Evolutionary conservation across 495 filamentous ascomycete genomes (phyloP).

Genomic region (Penicillium egyptiacum): DNA sequence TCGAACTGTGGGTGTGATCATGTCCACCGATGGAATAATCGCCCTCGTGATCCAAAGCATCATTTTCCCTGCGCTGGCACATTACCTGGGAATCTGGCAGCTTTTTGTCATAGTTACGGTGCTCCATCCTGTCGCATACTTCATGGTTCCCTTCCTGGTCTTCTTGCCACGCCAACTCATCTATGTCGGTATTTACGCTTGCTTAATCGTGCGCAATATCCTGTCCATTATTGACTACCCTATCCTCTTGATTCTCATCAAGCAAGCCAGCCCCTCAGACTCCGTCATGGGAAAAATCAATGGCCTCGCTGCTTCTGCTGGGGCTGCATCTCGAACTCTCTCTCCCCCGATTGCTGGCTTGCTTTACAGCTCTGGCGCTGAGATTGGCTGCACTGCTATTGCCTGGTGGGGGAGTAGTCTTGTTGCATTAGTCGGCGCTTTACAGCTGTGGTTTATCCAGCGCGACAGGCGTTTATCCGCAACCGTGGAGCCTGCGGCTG

Average conservation of each 20-base stretch:
- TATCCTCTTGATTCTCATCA: constrained; percentile 77
- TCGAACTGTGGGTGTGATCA: constrained; percentile 71
- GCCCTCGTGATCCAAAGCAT: constrained; percentile 76
- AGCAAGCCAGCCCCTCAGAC: constrained; percentile 71
- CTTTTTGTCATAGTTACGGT: constrained; percentile 72
- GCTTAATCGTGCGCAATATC: constrained; percentile 68
- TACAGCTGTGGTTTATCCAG: constrained; percentile 67
- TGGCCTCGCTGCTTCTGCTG: constrained; percentile 75
- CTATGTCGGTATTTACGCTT: constrained; percentile 71
- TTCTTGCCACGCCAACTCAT: constrained; percentile 58
- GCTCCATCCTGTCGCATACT: constrained; percentile 72
- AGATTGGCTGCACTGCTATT: constrained; percentile 67
- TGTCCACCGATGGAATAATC: constrained; percentile 77
- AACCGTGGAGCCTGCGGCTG: constrained; percentile 35
- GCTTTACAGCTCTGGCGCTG: constrained; percentile 66
- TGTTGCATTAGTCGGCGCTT: constrained; percentile 66
- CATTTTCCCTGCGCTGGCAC: constrained; percentile 69
- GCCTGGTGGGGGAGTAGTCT: constrained; percentile 76
- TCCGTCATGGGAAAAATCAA: constrained; percentile 75
- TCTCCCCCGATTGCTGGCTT: constrained; percentile 75
- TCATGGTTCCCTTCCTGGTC: constrained; percentile 69
- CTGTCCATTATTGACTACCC: constrained; percentile 77
- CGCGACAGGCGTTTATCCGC: constrained; percentile 46
- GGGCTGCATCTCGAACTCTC: constrained; percentile 72
- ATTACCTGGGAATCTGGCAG: constrained; percentile 70